Conservation (phyloP, 2,329 filamentous ascomycete genomes). For the Coleophoma crateriformis region DNA sequence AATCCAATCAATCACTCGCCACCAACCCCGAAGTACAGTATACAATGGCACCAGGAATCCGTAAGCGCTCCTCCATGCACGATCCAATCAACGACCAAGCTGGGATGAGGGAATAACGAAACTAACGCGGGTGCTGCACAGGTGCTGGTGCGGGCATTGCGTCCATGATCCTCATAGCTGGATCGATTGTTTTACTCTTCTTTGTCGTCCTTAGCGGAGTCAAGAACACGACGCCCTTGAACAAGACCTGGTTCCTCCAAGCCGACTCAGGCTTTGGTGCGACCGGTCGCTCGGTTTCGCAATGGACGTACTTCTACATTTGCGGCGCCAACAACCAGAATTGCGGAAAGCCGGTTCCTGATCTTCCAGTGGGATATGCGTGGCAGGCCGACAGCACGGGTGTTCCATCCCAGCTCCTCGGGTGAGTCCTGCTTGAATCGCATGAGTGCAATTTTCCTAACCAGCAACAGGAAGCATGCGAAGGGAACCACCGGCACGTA, state of each 20-base stretch:
- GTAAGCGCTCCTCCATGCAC: neutral
- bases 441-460: slow-evolving; percentile 1
- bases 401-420: slow-evolving; percentile 47
- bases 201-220: slow-evolving; percentile 60
- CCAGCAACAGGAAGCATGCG: slow-evolving; percentile 41
- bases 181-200: slow-evolving; percentile 57
- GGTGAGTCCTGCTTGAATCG: slow-evolving; percentile 29
- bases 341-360: slow-evolving; percentile 59
- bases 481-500: slow-evolving; percentile 46
- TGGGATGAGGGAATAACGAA: neutral
- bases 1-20: neutral
- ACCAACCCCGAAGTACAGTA: neutral
- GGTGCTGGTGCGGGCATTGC: slow-evolving; percentile 48
- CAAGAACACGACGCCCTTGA: slow-evolving; percentile 50
- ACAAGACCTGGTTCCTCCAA: slow-evolving; percentile 79
- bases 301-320: slow-evolving; percentile 90
- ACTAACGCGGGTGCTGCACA: slow-evolving; percentile 21
- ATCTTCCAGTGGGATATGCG: slow-evolving; percentile 67
- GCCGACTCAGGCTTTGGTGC: slow-evolving; percentile 66
- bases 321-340: slow-evolving; percentile 61
- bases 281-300: slow-evolving; percentile 54
- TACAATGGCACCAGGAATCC: neutral
- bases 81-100: neutral
- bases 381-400: slow-evolving; percentile 50
- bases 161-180: slow-evolving; percentile 57